phyloP scores from a whole-genome alignment of 179 eudicot species.

The Beta macrorhiza region DNA sequence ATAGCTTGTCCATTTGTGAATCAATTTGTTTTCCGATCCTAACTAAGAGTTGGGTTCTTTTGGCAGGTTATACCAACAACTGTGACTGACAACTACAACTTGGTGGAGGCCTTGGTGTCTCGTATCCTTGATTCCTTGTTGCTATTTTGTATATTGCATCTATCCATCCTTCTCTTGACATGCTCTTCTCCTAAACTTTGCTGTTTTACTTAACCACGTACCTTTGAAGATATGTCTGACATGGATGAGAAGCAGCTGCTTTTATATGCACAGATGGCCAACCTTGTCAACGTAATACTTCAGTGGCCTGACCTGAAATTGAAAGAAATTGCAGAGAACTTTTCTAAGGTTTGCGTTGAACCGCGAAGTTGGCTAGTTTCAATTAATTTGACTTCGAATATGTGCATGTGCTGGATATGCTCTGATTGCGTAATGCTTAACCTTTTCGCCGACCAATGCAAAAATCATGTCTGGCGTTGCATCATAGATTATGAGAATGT shows the following conservation, averaged over 20 bases:
- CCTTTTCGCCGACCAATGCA: not conserved
- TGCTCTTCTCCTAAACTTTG: not conserved
- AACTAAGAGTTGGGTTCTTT: not conserved
- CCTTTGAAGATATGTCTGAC: conserved; percentile 64
- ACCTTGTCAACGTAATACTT: conserved; percentile 67
- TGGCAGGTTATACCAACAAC: conserved; percentile 58
- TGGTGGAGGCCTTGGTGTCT: conserved; percentile 76
- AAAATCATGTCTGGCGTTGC: not conserved
- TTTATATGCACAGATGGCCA: conserved; percentile 96
- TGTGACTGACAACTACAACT: conserved; percentile 65
- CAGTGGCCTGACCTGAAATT: conserved; percentile 58
- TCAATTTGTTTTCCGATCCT: not conserved
- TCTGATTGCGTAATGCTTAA: not conserved
- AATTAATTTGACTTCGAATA: not conserved
- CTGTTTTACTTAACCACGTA: conserved; percentile 38
- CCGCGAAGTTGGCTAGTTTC: not conserved
- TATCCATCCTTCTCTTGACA: conserved; percentile 2
- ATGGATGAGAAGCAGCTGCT: conserved; percentile 71
- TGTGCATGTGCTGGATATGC: not conserved
- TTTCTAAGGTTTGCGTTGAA: conserved; percentile 63
- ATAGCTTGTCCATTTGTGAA: not conserved
- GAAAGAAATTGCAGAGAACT: conserved; percentile 75
- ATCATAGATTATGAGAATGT: conserved; percentile 9
- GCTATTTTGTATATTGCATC: not conserved
- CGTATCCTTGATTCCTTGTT: conserved; percentile 63